phyloP scores from a whole-genome alignment of 176 grass and related monocot genomes.

The Sorghum bicolor region DNA sequence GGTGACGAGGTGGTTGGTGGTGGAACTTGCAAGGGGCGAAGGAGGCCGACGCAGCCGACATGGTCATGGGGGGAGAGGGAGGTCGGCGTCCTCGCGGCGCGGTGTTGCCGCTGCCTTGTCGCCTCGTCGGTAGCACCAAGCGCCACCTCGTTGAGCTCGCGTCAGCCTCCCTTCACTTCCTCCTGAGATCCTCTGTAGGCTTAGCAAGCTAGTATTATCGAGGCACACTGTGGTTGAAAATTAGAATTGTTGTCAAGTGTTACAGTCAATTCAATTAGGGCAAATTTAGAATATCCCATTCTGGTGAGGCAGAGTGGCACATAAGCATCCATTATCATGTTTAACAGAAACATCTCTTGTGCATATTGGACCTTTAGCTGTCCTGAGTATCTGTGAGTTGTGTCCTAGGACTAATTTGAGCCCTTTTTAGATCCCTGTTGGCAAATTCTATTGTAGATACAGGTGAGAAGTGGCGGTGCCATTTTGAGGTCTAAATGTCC shows the following conservation, averaged over 20 bases:
- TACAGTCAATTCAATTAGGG: neutral
- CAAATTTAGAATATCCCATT: neutral
- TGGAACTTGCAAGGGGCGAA: constrained; percentile 32
- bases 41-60: constrained; percentile 42
- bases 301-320: neutral
- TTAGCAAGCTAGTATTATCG: neutral
- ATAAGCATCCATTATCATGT: neutral
- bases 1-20: constrained; percentile 1
- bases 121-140: constrained; percentile 48
- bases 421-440: neutral
- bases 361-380: neutral
- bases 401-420: neutral
- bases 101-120: constrained; percentile 37
- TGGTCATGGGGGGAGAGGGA: constrained; percentile 41
- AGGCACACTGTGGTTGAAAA: neutral
- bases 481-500: constrained; percentile 11
- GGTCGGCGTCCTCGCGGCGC: constrained; percentile 46
- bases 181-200: neutral
- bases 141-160: constrained; percentile 51
- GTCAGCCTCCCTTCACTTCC: neutral
- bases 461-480: constrained; percentile 8
- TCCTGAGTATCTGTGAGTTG: neutral
- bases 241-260: neutral
- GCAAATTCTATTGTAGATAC: constrained; percentile 15
- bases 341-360: neutral